A percentile compares a stretch with the other conserved stretches of the same genome.
Conservation (phyloP, 1,284 basidiomycete species). For the Vanrija sp. region DNA sequence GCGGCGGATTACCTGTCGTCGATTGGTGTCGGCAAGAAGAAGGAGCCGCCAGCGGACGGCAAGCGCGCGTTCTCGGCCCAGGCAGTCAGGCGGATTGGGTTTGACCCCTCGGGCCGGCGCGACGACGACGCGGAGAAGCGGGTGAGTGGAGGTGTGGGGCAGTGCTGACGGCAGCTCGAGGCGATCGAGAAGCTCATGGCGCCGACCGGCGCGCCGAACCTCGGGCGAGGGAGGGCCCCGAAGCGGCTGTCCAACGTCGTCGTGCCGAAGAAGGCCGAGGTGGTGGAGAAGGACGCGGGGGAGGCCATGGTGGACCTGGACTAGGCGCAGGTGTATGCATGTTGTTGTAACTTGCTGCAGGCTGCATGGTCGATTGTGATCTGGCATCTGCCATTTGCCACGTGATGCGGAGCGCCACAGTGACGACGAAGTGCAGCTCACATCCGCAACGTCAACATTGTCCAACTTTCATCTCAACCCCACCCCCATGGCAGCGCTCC, state of each 20-base stretch:
- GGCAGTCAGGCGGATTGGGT: slow-evolving; percentile 44
- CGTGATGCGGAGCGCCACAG: too few relatives aligned
- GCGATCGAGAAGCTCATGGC: slow-evolving; percentile 16
- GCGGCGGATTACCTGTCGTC: slow-evolving; percentile 47
- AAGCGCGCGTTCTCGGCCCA: slow-evolving; percentile 40
- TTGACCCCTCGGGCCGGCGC: slow-evolving; percentile 35
- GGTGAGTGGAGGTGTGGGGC: slow-evolving; percentile 15
- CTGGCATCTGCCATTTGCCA: too few relatives aligned
- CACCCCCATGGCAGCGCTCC: slow-evolving; percentile 10
- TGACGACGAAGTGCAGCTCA: too few relatives aligned
- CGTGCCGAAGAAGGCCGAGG: neutral
- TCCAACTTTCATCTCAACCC: neutral
- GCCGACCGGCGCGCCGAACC: slow-evolving; percentile 4
- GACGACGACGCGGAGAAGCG: slow-evolving; percentile 17
- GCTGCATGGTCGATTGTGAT: too few relatives aligned
- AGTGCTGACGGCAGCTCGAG: slow-evolving; percentile 11
- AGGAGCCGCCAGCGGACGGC: slow-evolving; percentile 21
- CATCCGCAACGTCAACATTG: neutral
- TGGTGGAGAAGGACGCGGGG: slow-evolving; percentile 2
- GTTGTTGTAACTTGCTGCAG: neutral
- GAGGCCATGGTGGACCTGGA: slow-evolving; percentile 31
- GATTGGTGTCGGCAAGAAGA: slow-evolving; percentile 51
- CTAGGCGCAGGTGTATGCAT: slow-evolving; percentile 7
- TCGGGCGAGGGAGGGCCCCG: neutral
- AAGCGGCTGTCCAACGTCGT: slow-evolving; percentile 6